A percentile compares a stretch with the other conserved stretches of the same genome.
phyloP scores from a whole-genome alignment of 192 early-diverging fungal genomes.

The Podila epigama region DNA sequence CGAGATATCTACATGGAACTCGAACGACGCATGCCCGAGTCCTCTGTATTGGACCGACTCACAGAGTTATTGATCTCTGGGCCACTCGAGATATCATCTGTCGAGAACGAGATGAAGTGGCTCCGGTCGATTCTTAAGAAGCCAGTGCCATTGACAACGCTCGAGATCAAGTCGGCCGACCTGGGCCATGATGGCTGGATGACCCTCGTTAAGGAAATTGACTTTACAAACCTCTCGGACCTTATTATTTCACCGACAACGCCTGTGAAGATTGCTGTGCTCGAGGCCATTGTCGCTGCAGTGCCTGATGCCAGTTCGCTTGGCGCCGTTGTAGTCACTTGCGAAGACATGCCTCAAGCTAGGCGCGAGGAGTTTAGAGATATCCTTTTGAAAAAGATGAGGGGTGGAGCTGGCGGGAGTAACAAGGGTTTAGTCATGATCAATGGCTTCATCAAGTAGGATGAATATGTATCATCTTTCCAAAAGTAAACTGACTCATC shows the following conservation, averaged over 20 bases:
- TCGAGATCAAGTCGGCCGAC: constrained; percentile 27
- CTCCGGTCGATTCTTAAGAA: constrained; percentile 19
- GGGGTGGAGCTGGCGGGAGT: background rate
- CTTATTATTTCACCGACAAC: constrained; percentile 17
- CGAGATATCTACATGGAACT: constrained; percentile 17
- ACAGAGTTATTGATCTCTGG: constrained; percentile 15
- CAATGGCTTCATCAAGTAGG: background rate
- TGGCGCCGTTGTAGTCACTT: background rate
- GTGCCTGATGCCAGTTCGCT: constrained; percentile 18
- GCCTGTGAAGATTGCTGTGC: constrained; percentile 18
- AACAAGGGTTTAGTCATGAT: background rate
- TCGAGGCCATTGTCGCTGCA: constrained; percentile 16
- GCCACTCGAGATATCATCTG: constrained; percentile 10
- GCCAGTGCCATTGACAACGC: constrained; percentile 8
- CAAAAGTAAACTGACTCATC: too few species aligned
- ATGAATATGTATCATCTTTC: background rate
- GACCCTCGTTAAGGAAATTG: constrained; percentile 30
- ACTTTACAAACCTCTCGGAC: constrained; percentile 24
- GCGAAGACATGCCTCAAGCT: background rate
- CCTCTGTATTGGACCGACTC: constrained; percentile 9
- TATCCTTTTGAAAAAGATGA: background rate
- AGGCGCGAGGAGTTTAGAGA: background rate
- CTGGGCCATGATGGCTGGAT: constrained; percentile 43
- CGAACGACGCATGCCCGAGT: constrained; percentile 14
- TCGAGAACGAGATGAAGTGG: constrained; percentile 35